phyloP scores from a whole-genome alignment of 2,329 filamentous ascomycete species.

The Emericellopsis atlantica region DNA sequence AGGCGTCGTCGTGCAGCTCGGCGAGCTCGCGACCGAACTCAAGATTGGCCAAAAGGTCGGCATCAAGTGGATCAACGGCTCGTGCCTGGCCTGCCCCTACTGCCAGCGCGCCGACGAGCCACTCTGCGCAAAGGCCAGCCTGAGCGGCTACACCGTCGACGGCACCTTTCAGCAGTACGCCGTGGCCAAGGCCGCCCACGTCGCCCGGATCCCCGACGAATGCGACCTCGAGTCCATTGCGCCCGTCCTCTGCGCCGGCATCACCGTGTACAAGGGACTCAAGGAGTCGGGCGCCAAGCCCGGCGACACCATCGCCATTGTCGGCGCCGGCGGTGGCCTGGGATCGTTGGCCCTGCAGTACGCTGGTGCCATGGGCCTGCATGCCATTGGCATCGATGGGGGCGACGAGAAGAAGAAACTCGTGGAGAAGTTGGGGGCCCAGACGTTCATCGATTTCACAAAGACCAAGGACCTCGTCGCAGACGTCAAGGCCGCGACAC shows the following conservation, averaged over 20 bases:
- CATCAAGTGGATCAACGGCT: slow-evolving; percentile 88
- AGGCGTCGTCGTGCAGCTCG: slow-evolving; percentile 69
- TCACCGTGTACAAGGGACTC: slow-evolving; percentile 84
- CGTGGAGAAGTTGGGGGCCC: slow-evolving; percentile 57
- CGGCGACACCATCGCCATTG: slow-evolving; percentile 70
- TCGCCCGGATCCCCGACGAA: slow-evolving; percentile 70
- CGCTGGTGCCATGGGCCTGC: slow-evolving; percentile 79
- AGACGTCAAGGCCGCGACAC: slow-evolving; percentile 71
- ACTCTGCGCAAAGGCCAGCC: slow-evolving; percentile 59
- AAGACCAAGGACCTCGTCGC: slow-evolving; percentile 65
- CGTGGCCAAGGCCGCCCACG: slow-evolving; percentile 75
- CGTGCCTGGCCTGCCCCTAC: slow-evolving; percentile 72
- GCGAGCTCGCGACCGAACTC: slow-evolving; percentile 64
- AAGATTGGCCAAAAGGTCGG: slow-evolving; percentile 77
- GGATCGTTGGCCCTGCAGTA: slow-evolving; percentile 75
- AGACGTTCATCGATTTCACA: slow-evolving; percentile 68
- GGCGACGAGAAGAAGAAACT: slow-evolving; percentile 70
- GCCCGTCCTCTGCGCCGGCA: slow-evolving; percentile 72
- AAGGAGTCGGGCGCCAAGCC: slow-evolving; percentile 69
- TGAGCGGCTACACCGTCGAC: slow-evolving; percentile 89
- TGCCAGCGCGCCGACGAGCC: slow-evolving; percentile 74
- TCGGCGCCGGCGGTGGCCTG: slow-evolving; percentile 76
- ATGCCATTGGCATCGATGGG: slow-evolving; percentile 69
- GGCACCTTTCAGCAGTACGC: slow-evolving; percentile 89
- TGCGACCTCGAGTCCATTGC: slow-evolving; percentile 64